Base-by-base conservation (phyloP, 306 rosid species). In the Castanospermum australe region DNA sequence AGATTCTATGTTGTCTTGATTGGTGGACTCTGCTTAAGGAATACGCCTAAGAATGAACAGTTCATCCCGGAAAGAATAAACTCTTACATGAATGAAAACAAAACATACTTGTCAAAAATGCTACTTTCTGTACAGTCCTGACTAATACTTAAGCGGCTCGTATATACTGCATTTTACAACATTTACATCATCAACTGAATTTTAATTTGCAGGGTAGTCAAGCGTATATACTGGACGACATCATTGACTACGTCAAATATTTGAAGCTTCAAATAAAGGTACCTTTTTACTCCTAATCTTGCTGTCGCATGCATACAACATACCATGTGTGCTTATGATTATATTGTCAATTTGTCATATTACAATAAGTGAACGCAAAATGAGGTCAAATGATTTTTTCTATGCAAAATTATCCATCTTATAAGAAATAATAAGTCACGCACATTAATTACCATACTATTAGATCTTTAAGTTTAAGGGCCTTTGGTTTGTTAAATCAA, bases 251-350 rank as follows among this genome's bases (percentile, higher is more conserved):
- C 81, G 71, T 94, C 81, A 92, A 94, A 86, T 80, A 85, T 81
- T 82, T 94, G 87, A 93, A 92, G 86, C 90, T 89, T 79, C 97
- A 86, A 70, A 84, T 89, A 11, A 94, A 92, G 98, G 98, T 92
- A 69, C 54, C 66, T 55, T 51, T 71, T 32, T 25, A 38, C 42
- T 63, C 24, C 9, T 73, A 71, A 67, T 10, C 38, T 44, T 84
- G 57, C 52, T 61, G 8, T 55, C 59, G 1, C 66, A 11, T 68
- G 70, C 35, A 30, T 32, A 14, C 12, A 51, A 7, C n/a, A n/a
- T 1, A 33, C 14, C 5, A 17, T 33, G 2, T 52, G 8, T 69
- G 32, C 42, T 45, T 64, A 9, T 56, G 42, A 67, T 55, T 18
- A 55, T 54, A 55, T 54, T 67, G 28, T n/a, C n/a, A n/a, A n/a